Conservation (phyloP, 1,284 basidiomycete species). For the Cryptococcus floricola region DNA sequence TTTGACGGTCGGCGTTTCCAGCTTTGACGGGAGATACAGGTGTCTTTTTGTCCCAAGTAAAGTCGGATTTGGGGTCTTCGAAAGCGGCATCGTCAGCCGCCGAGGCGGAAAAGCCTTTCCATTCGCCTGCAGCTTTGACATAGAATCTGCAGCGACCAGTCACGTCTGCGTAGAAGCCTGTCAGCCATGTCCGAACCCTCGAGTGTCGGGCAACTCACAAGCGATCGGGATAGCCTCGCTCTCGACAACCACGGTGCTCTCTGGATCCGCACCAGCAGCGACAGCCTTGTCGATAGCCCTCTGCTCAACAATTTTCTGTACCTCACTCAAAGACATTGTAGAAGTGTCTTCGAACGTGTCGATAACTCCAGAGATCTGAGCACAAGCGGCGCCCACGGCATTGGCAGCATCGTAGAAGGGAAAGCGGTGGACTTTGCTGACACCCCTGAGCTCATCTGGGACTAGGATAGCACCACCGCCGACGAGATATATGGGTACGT, state of each 20-base stretch:
- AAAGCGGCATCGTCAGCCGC: neutral
- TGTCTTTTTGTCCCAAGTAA: neutral
- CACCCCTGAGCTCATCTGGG: conserved; percentile 53
- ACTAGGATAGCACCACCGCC: conserved; percentile 40
- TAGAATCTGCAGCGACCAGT: conserved; percentile 37
- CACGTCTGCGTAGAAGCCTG: conserved; percentile 17
- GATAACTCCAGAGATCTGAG: conserved; percentile 38
- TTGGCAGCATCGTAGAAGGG: conserved; percentile 58
- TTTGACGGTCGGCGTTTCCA: neutral
- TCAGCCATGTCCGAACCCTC: neutral
- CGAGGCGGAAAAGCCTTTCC: conserved; percentile 20
- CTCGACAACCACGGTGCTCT: conserved; percentile 53
- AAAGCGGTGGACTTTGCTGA: conserved; percentile 54
- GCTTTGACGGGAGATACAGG: neutral
- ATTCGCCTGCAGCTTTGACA: conserved; percentile 45
- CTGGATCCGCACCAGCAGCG: conserved; percentile 52
- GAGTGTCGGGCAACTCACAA: conserved; percentile 16
- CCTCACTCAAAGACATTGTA: conserved; percentile 22
- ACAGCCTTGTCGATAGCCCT: conserved; percentile 54
- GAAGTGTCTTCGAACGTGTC: conserved; percentile 39
- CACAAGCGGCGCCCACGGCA: conserved; percentile 54
- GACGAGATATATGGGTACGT: conserved; percentile 35
- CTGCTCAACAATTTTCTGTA: conserved; percentile 47
- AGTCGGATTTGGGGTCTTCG: neutral
- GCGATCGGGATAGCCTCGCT: conserved; percentile 46